Base-by-base conservation (phyloP, 1,139 yeast species). In the Suzukiozyma palmioleophila region DNA sequence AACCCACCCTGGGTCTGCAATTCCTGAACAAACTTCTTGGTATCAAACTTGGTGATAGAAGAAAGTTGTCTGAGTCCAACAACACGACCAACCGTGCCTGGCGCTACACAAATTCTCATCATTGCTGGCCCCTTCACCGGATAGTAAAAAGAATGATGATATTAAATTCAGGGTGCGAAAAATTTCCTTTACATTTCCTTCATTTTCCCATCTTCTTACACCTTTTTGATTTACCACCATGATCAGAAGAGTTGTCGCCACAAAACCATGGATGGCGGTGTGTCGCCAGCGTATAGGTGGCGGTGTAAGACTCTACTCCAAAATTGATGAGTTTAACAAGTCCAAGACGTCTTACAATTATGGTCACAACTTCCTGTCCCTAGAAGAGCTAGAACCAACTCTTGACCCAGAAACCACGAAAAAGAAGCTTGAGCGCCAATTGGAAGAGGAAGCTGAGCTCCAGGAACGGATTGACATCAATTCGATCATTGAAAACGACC, bases 1-100 rank as follows among this genome's bases (percentile, higher is more conserved):
- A 92, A 87, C 2, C 70, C 74, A 8, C 95, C 94, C 42, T 82
- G 80, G 31, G 72, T 68, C 50, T 81, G 81, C 31, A 89, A 73
- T 39, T 80, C 77, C 46, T 76, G 73, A 1, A 84, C 88, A 52
- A 88, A 84, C 56, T 75, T 75, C 52, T 86, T 81, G 35, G 96
- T 87, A 56, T 88, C 95, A 51, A 87, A 84, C 51, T 79, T 74
- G 39, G 83, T 69, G 40, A 66, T 63, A 6, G 74, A 54, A 1
- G 64, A 47, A 16, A 62, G 43, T 28, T 35, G 36, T 40, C 65
- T 49, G 33, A 28, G 3, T 13, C 31, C 31, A n/a, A 28, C 16
- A n/a, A 13, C 12, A 9, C 16, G 31, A n/a, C 9, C 3, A 3
- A 28, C 12, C 12, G 16, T n/a, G 10, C 16, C 15, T 7, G 16